Percentiles rank a stretch among this genome's conserved stretches.
These are phyloP conservation scores for Tuber umbilicatum DNA, from an alignment of 495 filamentous ascomycete species.

Conservation along the genomic window DNA sequence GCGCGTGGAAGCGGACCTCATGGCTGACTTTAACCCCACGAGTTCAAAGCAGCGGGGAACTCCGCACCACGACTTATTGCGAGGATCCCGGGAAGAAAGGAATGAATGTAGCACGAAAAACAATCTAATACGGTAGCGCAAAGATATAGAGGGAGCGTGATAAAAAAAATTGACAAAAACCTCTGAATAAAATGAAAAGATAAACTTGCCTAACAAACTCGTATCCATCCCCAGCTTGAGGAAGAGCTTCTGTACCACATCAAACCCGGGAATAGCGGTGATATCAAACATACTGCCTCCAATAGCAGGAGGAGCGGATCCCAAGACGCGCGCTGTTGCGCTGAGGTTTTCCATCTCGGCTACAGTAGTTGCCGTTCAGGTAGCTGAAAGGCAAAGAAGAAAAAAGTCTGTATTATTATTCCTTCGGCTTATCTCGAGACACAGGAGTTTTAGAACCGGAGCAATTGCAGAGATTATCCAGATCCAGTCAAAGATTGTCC, in stretches of 20 bases:
- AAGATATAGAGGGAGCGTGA: not conserved
- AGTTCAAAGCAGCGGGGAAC: not conserved
- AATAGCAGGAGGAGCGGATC: slow-evolving; percentile 18
- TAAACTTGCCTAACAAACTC: slow-evolving; percentile 35
- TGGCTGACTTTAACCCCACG: not conserved
- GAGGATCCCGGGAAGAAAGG: not conserved
- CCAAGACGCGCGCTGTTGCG: slow-evolving; percentile 32
- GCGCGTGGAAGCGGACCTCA: not conserved
- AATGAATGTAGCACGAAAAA: not conserved
- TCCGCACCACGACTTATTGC: not conserved
- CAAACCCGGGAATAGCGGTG: slow-evolving; percentile 38
- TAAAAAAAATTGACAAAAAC: not conserved
- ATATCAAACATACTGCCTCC: slow-evolving; percentile 38
- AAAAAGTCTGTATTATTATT: not conserved
- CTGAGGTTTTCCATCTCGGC: slow-evolving; percentile 38
- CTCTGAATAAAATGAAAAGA: slow-evolving; percentile 1
- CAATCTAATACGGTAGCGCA: not conserved
- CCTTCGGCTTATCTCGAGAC: not conserved
- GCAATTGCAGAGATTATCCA: not conserved
- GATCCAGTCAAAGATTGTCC: not conserved
- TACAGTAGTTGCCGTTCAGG: not conserved
- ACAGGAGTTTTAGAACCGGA: not conserved
- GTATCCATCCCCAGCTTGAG: slow-evolving; percentile 38
- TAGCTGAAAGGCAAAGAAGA: not conserved
- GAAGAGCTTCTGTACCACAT: slow-evolving; percentile 38